A percentile compares a stretch with the other conserved stretches of the same genome.
These are phyloP conservation scores for Fusarium buxicola DNA, from an alignment of 2,329 filamentous ascomycete species.

Conservation along the genomic window DNA sequence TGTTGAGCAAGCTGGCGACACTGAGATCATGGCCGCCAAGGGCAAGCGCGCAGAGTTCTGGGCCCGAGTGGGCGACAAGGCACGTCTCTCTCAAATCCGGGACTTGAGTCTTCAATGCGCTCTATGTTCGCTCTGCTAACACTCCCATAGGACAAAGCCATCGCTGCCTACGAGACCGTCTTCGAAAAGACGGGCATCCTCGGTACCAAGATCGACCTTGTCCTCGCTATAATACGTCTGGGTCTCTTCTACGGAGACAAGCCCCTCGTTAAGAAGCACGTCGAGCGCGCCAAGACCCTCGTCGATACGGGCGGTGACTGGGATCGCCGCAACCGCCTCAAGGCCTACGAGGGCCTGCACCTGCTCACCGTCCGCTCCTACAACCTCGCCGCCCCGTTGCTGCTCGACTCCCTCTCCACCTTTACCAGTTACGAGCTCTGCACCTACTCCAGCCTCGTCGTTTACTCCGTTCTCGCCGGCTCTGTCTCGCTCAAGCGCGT, in stretches of 20 bases:
- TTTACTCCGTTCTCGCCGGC: slow-evolving; percentile 95
- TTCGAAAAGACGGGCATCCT: slow-evolving; percentile 98
- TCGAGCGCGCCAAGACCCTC: slow-evolving; percentile 88
- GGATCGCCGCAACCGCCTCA: slow-evolving; percentile 97
- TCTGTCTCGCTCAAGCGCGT: slow-evolving; percentile 95
- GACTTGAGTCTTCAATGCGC: background rate
- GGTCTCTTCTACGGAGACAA: slow-evolving; percentile 97
- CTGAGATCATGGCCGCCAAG: slow-evolving; percentile 90
- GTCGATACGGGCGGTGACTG: slow-evolving; percentile 97
- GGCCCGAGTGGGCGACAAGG: slow-evolving; percentile 96
- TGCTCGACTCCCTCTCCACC: slow-evolving; percentile 96
- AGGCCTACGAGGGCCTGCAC: slow-evolving; percentile 97
- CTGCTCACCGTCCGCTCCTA: slow-evolving; percentile 93
- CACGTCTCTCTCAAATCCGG: slow-evolving; percentile 52
- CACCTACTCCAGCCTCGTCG: slow-evolving; percentile 93
- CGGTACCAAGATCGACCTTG: slow-evolving; percentile 96
- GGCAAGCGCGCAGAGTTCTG: slow-evolving; percentile 97
- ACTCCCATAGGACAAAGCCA: slow-evolving; percentile 82
- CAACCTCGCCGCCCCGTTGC: slow-evolving; percentile 86
- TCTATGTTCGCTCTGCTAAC: slow-evolving; percentile 29
- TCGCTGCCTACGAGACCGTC: slow-evolving; percentile 90
- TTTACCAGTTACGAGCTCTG: slow-evolving; percentile 99
- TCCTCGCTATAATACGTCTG: slow-evolving; percentile 95
- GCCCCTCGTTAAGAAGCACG: slow-evolving; percentile 89
- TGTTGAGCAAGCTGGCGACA: slow-evolving; percentile 94